phyloP scores from a whole-genome alignment of 1,284 basidiomycete genomes.

The Ceratobasidium sp. region DNA sequence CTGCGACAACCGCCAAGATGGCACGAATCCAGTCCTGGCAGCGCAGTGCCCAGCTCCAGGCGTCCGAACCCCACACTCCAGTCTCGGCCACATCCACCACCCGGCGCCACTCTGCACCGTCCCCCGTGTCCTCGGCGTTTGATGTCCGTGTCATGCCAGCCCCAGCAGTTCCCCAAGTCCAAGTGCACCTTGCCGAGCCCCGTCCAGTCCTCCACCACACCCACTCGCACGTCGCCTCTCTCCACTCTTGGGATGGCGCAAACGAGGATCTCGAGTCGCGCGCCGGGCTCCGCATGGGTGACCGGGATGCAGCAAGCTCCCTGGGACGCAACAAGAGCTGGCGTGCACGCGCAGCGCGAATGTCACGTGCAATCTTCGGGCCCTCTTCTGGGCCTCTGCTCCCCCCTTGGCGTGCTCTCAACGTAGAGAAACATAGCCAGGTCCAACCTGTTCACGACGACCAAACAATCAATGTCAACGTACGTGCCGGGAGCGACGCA shows the following conservation, averaged over 20 bases:
- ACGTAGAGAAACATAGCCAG: constrained; percentile 16
- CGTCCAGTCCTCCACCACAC: constrained; percentile 25
- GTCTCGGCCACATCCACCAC: neutral
- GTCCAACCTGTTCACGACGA: neutral
- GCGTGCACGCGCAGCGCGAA: constrained; percentile 20
- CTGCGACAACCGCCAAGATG: constrained; percentile 6
- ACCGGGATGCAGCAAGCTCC: constrained; percentile 20
- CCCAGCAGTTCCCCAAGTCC: constrained; percentile 30
- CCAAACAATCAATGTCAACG: constrained; percentile 9
- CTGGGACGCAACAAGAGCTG: neutral
- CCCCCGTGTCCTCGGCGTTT: constrained; percentile 1
- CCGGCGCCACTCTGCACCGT: neutral
- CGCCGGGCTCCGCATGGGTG: constrained; percentile 6
- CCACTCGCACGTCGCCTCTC: constrained; percentile 22
- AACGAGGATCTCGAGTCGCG: constrained; percentile 32
- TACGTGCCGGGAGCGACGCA: constrained; percentile 44
- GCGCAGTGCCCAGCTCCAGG: constrained; percentile 25
- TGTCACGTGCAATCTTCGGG: constrained; percentile 33
- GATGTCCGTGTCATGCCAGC: constrained; percentile 35
- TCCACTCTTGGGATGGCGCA: constrained; percentile 21
- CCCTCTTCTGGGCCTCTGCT: neutral
- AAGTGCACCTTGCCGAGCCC: constrained; percentile 30
- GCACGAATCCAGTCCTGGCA: constrained; percentile 30
- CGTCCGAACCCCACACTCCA: constrained; percentile 12
- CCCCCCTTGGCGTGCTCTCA: constrained; percentile 22